A percentile compares a stretch with the other conserved stretches of the same genome.
Conservation (phyloP, 805 yeast species). For the Alloascoidea africana region DNA sequence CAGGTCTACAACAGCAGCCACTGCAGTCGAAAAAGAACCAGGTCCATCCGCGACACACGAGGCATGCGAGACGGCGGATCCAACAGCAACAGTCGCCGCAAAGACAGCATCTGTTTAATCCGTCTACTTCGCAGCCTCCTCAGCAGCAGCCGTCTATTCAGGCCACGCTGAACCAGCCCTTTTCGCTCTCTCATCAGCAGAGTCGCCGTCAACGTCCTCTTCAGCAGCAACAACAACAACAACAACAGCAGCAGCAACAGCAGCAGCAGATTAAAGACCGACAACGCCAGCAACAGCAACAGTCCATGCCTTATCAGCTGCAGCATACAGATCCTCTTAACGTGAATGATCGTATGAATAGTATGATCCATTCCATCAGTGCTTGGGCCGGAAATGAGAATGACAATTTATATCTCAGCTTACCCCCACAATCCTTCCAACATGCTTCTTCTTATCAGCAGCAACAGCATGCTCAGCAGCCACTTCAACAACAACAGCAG, state of each 20-base stretch:
- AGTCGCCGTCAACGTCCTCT: constrained; percentile 2
- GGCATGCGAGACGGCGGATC: too few relatives aligned
- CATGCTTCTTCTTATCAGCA: neutral
- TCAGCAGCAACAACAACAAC: neutral
- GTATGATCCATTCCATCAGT: neutral
- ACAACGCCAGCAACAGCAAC: neutral
- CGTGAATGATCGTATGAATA: neutral
- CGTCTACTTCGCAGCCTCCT: too few relatives aligned
- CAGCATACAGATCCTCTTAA: neutral
- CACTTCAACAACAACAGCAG: neutral
- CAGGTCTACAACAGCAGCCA: too few relatives aligned
- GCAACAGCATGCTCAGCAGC: neutral
- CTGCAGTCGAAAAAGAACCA: too few relatives aligned
- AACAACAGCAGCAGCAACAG: neutral
- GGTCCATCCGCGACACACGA: too few relatives aligned
- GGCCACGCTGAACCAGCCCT: too few relatives aligned
- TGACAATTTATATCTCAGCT: neutral
- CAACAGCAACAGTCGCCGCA: too few relatives aligned
- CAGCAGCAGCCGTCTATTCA: too few relatives aligned
- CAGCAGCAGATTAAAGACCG: neutral
- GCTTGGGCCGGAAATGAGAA: constrained; percentile 1
- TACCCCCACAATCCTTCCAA: neutral
- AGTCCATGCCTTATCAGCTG: too few relatives aligned
- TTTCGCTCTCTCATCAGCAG: constrained; percentile 2
- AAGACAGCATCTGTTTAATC: too few relatives aligned